Conservation (phyloP, 2,329 filamentous ascomycete species). For the Periconia sp. region DNA sequence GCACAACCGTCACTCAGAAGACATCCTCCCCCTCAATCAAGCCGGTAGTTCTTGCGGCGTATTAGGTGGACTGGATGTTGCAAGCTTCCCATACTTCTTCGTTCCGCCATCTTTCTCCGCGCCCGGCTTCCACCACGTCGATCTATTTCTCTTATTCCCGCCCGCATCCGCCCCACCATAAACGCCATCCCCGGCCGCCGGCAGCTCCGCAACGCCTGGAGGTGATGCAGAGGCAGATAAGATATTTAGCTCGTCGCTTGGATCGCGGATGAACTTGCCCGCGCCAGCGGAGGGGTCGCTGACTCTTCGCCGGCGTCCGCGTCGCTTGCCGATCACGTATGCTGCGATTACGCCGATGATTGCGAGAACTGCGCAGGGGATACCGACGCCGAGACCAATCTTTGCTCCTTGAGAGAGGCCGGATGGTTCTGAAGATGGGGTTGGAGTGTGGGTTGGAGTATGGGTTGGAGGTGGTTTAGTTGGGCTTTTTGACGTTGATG, state of each 20-base stretch:
- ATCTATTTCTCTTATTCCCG: neutral
- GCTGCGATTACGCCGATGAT: constrained; percentile 3
- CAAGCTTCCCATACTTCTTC: neutral
- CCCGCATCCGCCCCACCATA: neutral
- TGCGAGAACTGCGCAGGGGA: neutral
- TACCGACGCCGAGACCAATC: constrained; percentile 5
- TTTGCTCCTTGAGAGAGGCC: constrained; percentile 4
- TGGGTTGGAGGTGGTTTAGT: no score
- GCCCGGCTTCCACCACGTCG: constrained; percentile 5
- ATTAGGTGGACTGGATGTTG: neutral
- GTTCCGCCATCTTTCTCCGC: neutral
- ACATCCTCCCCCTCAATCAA: neutral
- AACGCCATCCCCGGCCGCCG: neutral
- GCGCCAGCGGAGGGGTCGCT: constrained; percentile 6
- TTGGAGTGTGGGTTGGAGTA: neutral
- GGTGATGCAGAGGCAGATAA: neutral
- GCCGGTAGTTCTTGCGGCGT: constrained; percentile 5
- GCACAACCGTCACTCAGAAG: no score
- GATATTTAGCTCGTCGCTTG: constrained; percentile 5
- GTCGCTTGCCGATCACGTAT: constrained; percentile 9
- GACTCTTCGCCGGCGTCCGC: constrained; percentile 6
- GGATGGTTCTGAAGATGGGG: neutral
- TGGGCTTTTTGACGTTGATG: neutral
- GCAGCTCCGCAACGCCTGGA: constrained; percentile 5
- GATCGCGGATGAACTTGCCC: constrained; percentile 3